Base-by-base conservation (phyloP, 2,329 filamentous ascomycete genomes). In the Huntiella abstrusa region DNA sequence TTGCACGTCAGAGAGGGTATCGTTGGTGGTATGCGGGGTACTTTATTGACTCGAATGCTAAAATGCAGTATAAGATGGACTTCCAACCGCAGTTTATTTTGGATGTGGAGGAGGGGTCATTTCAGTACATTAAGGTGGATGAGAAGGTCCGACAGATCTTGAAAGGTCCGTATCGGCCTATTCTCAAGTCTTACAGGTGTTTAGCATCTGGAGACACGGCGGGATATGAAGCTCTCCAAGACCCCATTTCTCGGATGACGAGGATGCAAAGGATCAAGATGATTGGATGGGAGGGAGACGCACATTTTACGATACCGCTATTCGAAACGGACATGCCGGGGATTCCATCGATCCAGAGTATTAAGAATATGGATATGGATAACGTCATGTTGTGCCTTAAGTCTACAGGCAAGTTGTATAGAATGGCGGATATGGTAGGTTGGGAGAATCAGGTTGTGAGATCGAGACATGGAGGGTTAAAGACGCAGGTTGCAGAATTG, bases 41-140 rank as follows among this genome's bases (percentile, higher is more conserved):
- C 59, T 91, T 88, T 55, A 88, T 91, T 49, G 82, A 87, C 58
- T 75, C 65, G 46, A 88, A 83, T 55, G 68, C 72, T 45, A 91
- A 91, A 64, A 88, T 91, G 83, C 69, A 70, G 54, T 91, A 91
- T 65, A 91, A 91, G 64, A 80, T 77, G 49, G 79, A 86, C 56
- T 91, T 83, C 58, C 66, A 69, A 8, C 83, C 82, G 1, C 80
- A 85, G 56, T 73, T 78, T 55, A 69, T 91, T 8, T 67, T 88
- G 8, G 80, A 87, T 52, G 79, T 80, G 0, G 72, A 77, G 51
- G 70, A 68, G 0, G 22, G 22, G 22, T 28, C 22, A 28, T 65
- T 78, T 51, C 57, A 61, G 6, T 85, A 80, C 80, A 65, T 77
- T 51, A 62, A 64, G 0, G 57, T 84, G 15, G 69, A 77, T 52